Evolutionary conservation across 441 rosid genomes (phyloP), one percentile per base, ranked within the genome.

Genomic region (Kokia cookei): DNA sequence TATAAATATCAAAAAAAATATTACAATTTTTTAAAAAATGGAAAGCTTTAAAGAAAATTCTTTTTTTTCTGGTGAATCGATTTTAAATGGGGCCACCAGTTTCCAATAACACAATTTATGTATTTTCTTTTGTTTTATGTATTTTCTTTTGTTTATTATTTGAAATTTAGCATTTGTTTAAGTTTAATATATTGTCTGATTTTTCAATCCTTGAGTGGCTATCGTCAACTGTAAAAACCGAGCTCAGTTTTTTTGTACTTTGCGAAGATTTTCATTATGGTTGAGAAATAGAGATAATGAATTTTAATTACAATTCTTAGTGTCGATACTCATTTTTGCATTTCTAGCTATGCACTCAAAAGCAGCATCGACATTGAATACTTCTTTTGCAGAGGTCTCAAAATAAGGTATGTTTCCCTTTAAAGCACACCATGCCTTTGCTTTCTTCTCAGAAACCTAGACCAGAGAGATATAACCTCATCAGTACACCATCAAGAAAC

Each of bases 371-470:
- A 91, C 96, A 45, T 91, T 91, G 78, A 87, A 85, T 54, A 93
- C 96, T 79, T 91, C 93, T 76, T 89, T 91, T 37, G 96, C 96
- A 37, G 93, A 89, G 60, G 96, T 91, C 83, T 91, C 93, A 12
- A 91, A 91, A 65, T 91, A 91, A 24, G 92, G 93, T 60, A 91
- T 89, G 77, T 87, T 89, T 61, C 92, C 93, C 76, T 87, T 91
- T 7, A 92, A 86, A 70, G 93, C 93, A 84, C 93, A 89, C 93
- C 96, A 91, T 62, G 93, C 90, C 83, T 87, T 91, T 6, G 88
- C 92, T 78, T 89, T 91, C 86, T 89, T 91, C 75, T 91, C 92
- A 42, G 91, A 89, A 73, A 89, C 96, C 96, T 91, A 64, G 29
- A 53, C 47, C 45, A 62, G 60, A 47, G 29, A 55, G 48, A 51